Evolutionary conservation across 1,284 basidiomycete genomes (phyloP).

Genomic region (Cronartium ribicola): DNA sequence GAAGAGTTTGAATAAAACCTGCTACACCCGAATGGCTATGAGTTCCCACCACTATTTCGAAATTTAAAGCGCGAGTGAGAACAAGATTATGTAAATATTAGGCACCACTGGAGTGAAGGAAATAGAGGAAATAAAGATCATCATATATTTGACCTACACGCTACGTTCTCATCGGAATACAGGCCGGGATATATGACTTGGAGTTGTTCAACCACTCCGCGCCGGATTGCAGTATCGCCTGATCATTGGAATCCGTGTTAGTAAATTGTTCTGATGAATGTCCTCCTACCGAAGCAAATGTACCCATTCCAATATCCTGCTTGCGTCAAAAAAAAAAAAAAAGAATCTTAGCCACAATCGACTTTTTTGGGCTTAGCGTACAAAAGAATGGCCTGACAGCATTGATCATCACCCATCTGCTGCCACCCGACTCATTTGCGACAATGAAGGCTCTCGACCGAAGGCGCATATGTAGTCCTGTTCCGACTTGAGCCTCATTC

Average conservation of each 20-base stretch:
- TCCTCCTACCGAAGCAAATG: not conserved
- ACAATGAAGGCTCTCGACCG: conserved; percentile 71
- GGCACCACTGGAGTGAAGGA: too few relatives aligned
- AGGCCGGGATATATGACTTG: conserved; percentile 60
- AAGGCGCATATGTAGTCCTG: conserved; percentile 73
- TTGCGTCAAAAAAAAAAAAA: conserved; percentile 7
- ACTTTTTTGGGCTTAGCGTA: not conserved
- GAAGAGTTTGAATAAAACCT: conserved; percentile 66
- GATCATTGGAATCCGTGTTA: conserved; percentile 62
- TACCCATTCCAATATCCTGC: conserved; percentile 29
- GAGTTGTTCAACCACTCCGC: conserved; percentile 63
- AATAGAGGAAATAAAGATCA: too few relatives aligned
- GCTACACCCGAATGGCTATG: conserved; percentile 74
- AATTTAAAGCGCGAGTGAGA: too few relatives aligned
- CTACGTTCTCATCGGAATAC: conserved; percentile 68
- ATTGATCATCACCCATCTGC: conserved; percentile 70
- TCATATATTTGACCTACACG: conserved; percentile 50
- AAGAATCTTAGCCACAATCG: too few relatives aligned
- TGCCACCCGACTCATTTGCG: conserved; percentile 60
- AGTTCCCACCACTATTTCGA: conserved; percentile 60
- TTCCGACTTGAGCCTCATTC: conserved; percentile 63
- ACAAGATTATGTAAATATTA: conserved; percentile 1
- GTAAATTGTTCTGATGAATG: not conserved
- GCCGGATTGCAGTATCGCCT: conserved; percentile 72
- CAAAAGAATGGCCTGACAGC: conserved; percentile 56